Evolutionary conservation across 139 green algal species (phyloP).

Genomic region (Chlorella sp.): DNA sequence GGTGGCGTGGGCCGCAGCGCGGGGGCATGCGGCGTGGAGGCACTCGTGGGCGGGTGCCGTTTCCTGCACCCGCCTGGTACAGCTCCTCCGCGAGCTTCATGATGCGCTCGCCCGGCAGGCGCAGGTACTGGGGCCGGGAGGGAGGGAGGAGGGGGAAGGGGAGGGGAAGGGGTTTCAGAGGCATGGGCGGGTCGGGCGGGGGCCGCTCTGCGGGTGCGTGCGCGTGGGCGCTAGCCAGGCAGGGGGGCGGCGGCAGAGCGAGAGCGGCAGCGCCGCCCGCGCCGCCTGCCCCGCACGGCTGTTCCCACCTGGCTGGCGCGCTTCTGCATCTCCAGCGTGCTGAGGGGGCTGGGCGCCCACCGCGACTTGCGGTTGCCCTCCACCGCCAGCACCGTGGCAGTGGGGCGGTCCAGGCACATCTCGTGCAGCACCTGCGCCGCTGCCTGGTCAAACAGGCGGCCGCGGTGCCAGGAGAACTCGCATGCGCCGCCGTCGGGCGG

Average conservation of each 20-base stretch:
- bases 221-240: too few relatives aligned
- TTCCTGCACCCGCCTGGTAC: conserved; percentile 75
- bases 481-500: too few relatives aligned
- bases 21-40: too few relatives aligned
- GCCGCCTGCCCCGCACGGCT: too few relatives aligned
- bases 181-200: too few relatives aligned
- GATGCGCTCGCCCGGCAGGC: conserved; percentile 77
- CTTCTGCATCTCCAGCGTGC: conserved; percentile 98
- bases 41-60: too few relatives aligned
- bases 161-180: too few relatives aligned
- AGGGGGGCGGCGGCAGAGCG: too few relatives aligned
- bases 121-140: conserved; percentile 49
- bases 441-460: conserved; percentile 85
- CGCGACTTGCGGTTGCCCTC: conserved; percentile 54
- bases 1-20: too few relatives aligned
- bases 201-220: too few relatives aligned
- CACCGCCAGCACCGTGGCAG: conserved; percentile 64
- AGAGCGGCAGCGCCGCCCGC: too few relatives aligned
- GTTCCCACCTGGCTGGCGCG: conserved; percentile 57
- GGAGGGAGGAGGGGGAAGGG: neutral
- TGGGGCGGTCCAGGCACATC: conserved; percentile 58
- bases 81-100: conserved; percentile 98
- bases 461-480: conserved; percentile 79
- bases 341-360: conserved; percentile 82
- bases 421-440: conserved; percentile 80